Evolutionary conservation across 2,329 filamentous ascomycete species (phyloP).

Genomic region (Nigrograna mackinnonii): DNA sequence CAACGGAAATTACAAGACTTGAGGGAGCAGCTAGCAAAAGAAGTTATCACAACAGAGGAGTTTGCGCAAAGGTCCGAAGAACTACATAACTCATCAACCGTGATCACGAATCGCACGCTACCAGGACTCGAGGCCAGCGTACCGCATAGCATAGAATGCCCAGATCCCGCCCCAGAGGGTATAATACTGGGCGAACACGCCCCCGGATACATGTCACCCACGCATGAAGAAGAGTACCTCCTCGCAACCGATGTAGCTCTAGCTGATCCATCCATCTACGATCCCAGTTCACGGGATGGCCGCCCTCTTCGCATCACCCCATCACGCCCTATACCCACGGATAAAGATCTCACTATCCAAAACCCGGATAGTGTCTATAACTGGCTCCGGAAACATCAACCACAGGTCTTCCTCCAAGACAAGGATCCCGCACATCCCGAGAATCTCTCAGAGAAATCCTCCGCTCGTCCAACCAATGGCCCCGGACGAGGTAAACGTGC

Average conservation of each 20-base stretch:
- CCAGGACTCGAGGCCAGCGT: conserved; percentile 44
- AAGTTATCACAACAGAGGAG: conserved; percentile 30
- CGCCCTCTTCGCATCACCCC: conserved; percentile 44
- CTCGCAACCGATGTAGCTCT: conserved; percentile 63
- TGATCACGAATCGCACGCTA: conserved; percentile 33
- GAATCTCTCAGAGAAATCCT: conserved; percentile 37
- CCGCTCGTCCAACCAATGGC: conserved; percentile 27
- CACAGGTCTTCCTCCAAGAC: conserved; percentile 83
- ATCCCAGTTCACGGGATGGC: conserved; percentile 46
- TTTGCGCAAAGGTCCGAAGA: conserved; percentile 29
- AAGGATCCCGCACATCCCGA: conserved; percentile 50
- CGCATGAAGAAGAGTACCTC: conserved; percentile 76
- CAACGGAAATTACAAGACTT: conserved; percentile 37
- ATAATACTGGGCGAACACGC: conserved; percentile 59
- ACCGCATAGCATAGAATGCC: conserved; percentile 41
- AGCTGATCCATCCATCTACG: conserved; percentile 57
- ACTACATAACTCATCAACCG: conserved; percentile 28
- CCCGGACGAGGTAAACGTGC: conserved; percentile 33
- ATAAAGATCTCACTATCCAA: conserved; percentile 61
- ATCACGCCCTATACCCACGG: conserved; percentile 44
- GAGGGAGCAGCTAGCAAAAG: conserved; percentile 33
- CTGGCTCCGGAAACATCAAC: conserved; percentile 86
- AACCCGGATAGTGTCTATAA: conserved; percentile 95
- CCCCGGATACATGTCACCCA: conserved; percentile 67
- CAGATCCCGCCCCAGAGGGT: conserved; percentile 40